These are phyloP conservation scores for Saccharomycopsis sp. DNA, from an alignment of 805 yeast species.

Conservation along the genomic window DNA sequence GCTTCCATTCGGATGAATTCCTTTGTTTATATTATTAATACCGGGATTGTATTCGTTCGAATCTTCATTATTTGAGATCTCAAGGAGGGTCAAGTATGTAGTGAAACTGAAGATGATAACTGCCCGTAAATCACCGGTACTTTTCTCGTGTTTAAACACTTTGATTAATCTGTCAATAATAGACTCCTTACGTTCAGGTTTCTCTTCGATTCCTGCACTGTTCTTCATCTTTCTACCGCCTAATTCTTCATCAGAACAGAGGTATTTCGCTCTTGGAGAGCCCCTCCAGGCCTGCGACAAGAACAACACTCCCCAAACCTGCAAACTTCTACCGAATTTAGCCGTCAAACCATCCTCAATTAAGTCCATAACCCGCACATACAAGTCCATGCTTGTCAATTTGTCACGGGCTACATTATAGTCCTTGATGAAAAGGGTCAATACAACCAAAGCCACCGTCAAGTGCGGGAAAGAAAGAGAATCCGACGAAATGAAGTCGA, in stretches of 20 bases:
- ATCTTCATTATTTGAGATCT: neutral
- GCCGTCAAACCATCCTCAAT: slow-evolving; percentile 11
- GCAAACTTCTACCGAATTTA: slow-evolving; percentile 34
- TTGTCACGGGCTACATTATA: slow-evolving; percentile 73
- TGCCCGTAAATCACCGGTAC: slow-evolving; percentile 92
- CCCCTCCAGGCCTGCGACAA: slow-evolving; percentile 70
- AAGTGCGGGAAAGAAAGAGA: slow-evolving; percentile 42
- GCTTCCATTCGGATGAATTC: neutral
- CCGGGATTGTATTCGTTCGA: neutral
- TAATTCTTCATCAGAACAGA: slow-evolving; percentile 31
- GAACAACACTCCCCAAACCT: slow-evolving; percentile 88
- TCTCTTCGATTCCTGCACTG: neutral
- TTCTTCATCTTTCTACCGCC: neutral
- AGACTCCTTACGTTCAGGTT: neutral
- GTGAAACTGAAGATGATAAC: slow-evolving; percentile 72
- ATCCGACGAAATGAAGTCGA: slow-evolving; percentile 13
- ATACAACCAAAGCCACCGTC: slow-evolving; percentile 91
- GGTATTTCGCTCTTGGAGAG: slow-evolving; percentile 68
- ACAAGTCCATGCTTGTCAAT: slow-evolving; percentile 68
- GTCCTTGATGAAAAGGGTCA: slow-evolving; percentile 78
- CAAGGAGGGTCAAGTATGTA: slow-evolving; percentile 31
- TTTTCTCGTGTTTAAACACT: slow-evolving; percentile 56
- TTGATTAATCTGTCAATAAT: slow-evolving; percentile 34
- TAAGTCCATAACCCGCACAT: slow-evolving; percentile 29
- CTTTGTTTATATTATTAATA: too few relatives aligned